phyloP scores from a whole-genome alignment of 495 filamentous ascomycete species.

The Oleoguttula mirabilis region DNA sequence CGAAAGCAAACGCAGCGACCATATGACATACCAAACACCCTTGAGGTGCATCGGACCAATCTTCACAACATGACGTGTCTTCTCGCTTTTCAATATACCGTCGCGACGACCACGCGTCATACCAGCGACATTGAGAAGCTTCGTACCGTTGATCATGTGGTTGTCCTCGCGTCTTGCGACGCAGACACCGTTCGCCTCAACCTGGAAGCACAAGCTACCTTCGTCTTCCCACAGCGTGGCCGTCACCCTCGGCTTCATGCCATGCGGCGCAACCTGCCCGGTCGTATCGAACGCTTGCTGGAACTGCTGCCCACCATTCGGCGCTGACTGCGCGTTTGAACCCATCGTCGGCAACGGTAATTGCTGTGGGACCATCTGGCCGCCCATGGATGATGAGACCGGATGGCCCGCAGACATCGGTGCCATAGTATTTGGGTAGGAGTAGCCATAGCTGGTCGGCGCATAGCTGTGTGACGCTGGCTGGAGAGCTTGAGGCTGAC shows the following conservation, averaged over 20 bases:
- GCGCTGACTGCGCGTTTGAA: slow-evolving; percentile 14
- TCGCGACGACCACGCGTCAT: slow-evolving; percentile 96
- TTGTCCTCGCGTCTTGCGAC: slow-evolving; percentile 95
- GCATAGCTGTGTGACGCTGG: slow-evolving; percentile 63
- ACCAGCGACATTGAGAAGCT: slow-evolving; percentile 89
- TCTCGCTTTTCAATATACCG: slow-evolving; percentile 96
- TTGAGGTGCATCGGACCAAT: slow-evolving; percentile 99
- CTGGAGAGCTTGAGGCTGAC: slow-evolving; percentile 60
- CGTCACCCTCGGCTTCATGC: slow-evolving; percentile 95
- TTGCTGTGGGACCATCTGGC: slow-evolving; percentile 24
- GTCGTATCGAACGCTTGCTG: slow-evolving; percentile 67
- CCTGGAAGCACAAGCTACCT: slow-evolving; percentile 93
- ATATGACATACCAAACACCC: slow-evolving; percentile 75
- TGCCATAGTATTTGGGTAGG: slow-evolving; percentile 60
- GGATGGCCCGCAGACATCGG: slow-evolving; percentile 60
- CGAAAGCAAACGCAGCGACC: slow-evolving; percentile 1
- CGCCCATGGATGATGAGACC: slow-evolving; percentile 55
- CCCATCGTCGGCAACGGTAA: slow-evolving; percentile 25
- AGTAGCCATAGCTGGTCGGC: slow-evolving; percentile 54
- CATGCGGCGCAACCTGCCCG: slow-evolving; percentile 87
- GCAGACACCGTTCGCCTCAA: slow-evolving; percentile 91
- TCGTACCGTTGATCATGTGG: slow-evolving; percentile 98
- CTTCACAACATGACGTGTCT: slow-evolving; percentile 91
- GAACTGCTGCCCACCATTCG: slow-evolving; percentile 14
- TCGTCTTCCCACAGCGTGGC: slow-evolving; percentile 98